Evolutionary conservation across 306 rosid genomes (phyloP).

Genomic region (Cicer bijugum): DNA sequence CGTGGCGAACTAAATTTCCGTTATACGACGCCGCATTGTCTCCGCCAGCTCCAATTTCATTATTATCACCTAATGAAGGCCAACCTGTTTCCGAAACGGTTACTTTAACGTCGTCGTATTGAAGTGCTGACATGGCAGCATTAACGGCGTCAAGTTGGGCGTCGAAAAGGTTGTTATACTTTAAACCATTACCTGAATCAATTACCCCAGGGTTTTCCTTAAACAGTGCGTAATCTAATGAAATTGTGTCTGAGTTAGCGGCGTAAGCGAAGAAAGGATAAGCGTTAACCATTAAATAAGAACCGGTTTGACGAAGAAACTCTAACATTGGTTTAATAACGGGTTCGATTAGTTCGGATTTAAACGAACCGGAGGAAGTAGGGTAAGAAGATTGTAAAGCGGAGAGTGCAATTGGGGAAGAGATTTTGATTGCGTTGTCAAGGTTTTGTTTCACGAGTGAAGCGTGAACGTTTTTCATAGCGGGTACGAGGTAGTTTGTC

Average conservation of each 20-base stretch:
- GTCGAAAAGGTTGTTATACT: constrained; percentile 57
- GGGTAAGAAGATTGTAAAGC: constrained; percentile 74
- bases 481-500: constrained; percentile 69
- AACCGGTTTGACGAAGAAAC: constrained; percentile 58
- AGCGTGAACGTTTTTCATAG: constrained; percentile 68
- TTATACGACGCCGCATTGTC: constrained; percentile 84
- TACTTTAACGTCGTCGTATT: constrained; percentile 61
- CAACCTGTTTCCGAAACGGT: constrained; percentile 78
- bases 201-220: constrained; percentile 62
- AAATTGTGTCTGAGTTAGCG: constrained; percentile 54
- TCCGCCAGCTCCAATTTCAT: constrained; percentile 63
- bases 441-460: constrained; percentile 54
- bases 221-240: constrained; percentile 67
- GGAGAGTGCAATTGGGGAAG: constrained; percentile 73
- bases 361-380: constrained; percentile 76
- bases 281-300: constrained; percentile 74
- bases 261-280: constrained; percentile 82
- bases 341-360: constrained; percentile 62
- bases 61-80: constrained; percentile 77
- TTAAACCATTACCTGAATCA: constrained; percentile 77
- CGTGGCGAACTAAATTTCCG: constrained; percentile 67
- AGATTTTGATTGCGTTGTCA: constrained; percentile 57
- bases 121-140: constrained; percentile 73
- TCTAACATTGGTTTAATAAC: constrained; percentile 74
- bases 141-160: constrained; percentile 88